Evolutionary conservation across 2,329 filamentous ascomycete species (phyloP).

Genomic region (Bretziella fagacearum): DNA sequence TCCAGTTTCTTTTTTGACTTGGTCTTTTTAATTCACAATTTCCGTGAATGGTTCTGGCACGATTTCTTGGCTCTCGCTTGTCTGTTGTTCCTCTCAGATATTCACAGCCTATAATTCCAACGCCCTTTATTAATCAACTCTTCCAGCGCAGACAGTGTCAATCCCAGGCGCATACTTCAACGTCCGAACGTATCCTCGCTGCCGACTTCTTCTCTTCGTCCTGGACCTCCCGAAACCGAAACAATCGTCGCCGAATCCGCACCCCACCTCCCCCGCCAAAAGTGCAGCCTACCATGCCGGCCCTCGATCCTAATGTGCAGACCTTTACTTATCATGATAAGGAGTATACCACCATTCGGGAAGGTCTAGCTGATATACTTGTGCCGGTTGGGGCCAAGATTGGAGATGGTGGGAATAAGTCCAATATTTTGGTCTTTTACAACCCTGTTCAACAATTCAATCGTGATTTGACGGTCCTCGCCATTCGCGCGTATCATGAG

Average conservation of each 20-base stretch:
- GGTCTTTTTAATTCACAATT: too few relatives aligned
- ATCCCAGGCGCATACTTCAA: neutral
- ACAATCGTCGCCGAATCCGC: neutral
- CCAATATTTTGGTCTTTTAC: conserved; percentile 68
- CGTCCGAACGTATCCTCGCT: neutral
- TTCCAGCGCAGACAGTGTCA: conserved; percentile 1
- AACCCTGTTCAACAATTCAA: conserved; percentile 99
- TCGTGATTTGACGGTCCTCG: conserved; percentile 80
- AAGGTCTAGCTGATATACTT: conserved; percentile 41
- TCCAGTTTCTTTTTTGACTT: neutral
- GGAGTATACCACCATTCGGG: conserved; percentile 34
- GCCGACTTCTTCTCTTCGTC: conserved; percentile 4
- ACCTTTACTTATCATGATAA: conserved; percentile 24
- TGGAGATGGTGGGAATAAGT: conserved; percentile 41
- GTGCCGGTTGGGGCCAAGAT: conserved; percentile 31
- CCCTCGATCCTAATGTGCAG: conserved; percentile 8
- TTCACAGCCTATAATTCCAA: too few relatives aligned
- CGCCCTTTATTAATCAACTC: too few relatives aligned
- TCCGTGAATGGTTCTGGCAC: too few relatives aligned
- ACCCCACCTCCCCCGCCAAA: neutral
- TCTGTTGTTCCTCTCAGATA: neutral
- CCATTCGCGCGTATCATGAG: conserved; percentile 76
- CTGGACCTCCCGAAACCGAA: neutral
- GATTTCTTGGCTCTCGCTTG: neutral
- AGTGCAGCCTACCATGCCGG: conserved; percentile 5